phyloP scores from a whole-genome alignment of 2,329 filamentous ascomycete species.

The Pseudogymnoascus sp. region DNA sequence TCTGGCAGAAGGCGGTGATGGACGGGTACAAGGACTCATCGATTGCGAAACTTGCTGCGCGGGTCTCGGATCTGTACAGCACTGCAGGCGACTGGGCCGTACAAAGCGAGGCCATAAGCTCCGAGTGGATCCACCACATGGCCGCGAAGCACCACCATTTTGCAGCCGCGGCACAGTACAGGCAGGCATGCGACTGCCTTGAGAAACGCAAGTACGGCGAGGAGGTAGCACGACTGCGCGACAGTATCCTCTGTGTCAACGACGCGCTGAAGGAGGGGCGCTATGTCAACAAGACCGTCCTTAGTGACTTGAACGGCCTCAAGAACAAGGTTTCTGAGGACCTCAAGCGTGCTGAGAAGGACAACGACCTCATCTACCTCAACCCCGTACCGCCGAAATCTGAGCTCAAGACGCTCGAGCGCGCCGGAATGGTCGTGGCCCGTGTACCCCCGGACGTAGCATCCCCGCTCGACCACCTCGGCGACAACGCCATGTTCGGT shows the following conservation, averaged over 20 bases:
- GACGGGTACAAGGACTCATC: constrained; percentile 86
- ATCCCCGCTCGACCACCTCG: constrained; percentile 70
- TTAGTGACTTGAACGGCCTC: constrained; percentile 72
- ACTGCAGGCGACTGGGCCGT: constrained; percentile 76
- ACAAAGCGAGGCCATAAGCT: constrained; percentile 81
- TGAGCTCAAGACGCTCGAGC: constrained; percentile 75
- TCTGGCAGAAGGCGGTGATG: constrained; percentile 95
- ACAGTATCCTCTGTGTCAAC: constrained; percentile 73
- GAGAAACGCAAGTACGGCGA: constrained; percentile 95
- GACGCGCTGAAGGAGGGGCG: constrained; percentile 79
- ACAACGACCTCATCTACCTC: constrained; percentile 93
- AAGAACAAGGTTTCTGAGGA: constrained; percentile 80
- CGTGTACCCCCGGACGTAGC: constrained; percentile 74
- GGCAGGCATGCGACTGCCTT: constrained; percentile 80
- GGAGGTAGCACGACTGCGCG: constrained; percentile 77
- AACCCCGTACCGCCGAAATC: constrained; percentile 78
- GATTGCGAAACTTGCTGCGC: constrained; percentile 82
- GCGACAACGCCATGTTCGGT: constrained; percentile 72
- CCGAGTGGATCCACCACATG: constrained; percentile 96
- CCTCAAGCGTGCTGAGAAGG: constrained; percentile 83
- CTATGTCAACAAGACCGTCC: constrained; percentile 72
- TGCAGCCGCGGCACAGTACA: constrained; percentile 86
- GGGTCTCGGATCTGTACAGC: constrained; percentile 86
- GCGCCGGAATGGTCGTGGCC: constrained; percentile 79
- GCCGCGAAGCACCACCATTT: constrained; percentile 97